A percentile compares a stretch with the other conserved stretches of the same genome.
Conservation (phyloP, 768 basidiomycete species). For the Leucocoprinus sp. region DNA sequence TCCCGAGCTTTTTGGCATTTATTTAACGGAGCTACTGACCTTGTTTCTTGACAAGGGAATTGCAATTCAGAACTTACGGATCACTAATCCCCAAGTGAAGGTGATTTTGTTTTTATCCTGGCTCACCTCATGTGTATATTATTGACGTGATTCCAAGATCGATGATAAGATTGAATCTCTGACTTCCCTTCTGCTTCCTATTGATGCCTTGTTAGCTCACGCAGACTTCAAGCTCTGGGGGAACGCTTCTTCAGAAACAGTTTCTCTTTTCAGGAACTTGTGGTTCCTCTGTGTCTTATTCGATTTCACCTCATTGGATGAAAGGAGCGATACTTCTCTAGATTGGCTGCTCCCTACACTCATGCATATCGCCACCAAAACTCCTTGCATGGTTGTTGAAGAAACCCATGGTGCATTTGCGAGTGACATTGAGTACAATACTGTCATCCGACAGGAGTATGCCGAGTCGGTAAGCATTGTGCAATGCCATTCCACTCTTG, state of each 20-base stretch:
- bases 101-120: constrained; percentile 25
- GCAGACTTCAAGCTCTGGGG: constrained; percentile 54
- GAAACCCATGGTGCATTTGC: constrained; percentile 73
- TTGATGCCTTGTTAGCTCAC: constrained; percentile 79
- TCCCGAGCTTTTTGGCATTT: constrained; percentile 71
- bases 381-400: constrained; percentile 79
- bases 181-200: constrained; percentile 81
- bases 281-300: constrained; percentile 93
- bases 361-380: constrained; percentile 74
- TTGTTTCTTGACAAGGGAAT: constrained; percentile 89
- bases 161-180: constrained; percentile 84
- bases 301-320: constrained; percentile 56
- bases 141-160: constrained; percentile 31
- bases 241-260: constrained; percentile 48
- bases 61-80: constrained; percentile 76
- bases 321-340: constrained; percentile 55
- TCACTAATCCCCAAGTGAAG: constrained; percentile 58
- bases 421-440: constrained; percentile 89
- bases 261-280: constrained; percentile 79
- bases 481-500: neutral
- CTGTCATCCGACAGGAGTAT: constrained; percentile 82
- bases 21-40: constrained; percentile 76
- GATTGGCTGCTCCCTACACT: constrained; percentile 75
- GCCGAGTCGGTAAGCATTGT: constrained; percentile 50
- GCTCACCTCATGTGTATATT: neutral